Conservation (phyloP, 2,329 filamentous ascomycete genomes). For the Bipolaris oryzae region DNA sequence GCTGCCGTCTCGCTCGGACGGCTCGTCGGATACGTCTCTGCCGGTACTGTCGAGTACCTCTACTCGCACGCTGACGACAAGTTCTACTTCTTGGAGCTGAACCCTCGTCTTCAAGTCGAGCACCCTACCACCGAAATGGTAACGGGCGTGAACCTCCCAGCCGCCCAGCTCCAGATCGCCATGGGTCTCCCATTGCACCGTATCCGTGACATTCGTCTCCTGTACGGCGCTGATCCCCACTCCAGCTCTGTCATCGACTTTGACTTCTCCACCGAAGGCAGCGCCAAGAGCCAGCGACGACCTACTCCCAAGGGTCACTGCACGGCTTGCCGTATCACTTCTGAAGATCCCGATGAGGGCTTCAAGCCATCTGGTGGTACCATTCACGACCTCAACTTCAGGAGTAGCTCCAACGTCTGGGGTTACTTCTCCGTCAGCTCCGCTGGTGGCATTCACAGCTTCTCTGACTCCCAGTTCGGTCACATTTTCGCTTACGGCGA, state of each 20-base stretch:
- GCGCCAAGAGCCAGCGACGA: constrained; percentile 81
- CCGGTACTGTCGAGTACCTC: constrained; percentile 97
- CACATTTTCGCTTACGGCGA: constrained; percentile 99
- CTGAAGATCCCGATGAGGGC: constrained; percentile 96
- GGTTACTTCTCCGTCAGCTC: constrained; percentile 99
- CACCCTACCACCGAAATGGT: constrained; percentile 99
- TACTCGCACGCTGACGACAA: constrained; percentile 98
- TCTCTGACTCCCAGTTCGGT: constrained; percentile 98
- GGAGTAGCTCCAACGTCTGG: constrained; percentile 98
- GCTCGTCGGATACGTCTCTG: constrained; percentile 97
- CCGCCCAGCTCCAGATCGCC: constrained; percentile 96
- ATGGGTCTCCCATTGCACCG: constrained; percentile 97
- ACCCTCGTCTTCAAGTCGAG: constrained; percentile 98
- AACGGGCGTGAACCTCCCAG: constrained; percentile 93
- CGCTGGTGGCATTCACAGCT: constrained; percentile 96
- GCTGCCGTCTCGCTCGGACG: constrained; percentile 92
- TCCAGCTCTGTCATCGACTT: constrained; percentile 90
- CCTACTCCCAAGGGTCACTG: constrained; percentile 95
- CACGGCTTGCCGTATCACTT: constrained; percentile 98
- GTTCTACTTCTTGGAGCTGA: constrained; percentile 99
- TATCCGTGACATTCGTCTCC: constrained; percentile 91
- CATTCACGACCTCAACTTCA: constrained; percentile 99
- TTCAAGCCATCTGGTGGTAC: constrained; percentile 99
- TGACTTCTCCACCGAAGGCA: constrained; percentile 87
- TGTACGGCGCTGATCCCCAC: constrained; percentile 95